These are phyloP conservation scores for Volvox carteri DNA, from an alignment of 163 green algal species.

Conservation along the genomic window DNA sequence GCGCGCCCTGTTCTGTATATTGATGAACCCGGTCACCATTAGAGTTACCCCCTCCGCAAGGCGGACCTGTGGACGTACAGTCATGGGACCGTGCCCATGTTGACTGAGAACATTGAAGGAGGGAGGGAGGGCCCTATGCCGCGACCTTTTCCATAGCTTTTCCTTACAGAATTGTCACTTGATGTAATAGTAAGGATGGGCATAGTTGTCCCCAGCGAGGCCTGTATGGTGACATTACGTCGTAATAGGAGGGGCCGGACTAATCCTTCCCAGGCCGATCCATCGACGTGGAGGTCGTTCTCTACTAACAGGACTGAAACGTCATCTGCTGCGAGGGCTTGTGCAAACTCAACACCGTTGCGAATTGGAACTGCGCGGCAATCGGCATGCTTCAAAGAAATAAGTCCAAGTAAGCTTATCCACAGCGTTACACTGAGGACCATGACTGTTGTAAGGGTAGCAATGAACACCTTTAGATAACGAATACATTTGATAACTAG, in stretches of 20 bases:
- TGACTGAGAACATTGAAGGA: not conserved
- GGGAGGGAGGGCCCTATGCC: not conserved
- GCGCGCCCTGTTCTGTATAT: not conserved
- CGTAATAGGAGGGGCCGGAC: not conserved
- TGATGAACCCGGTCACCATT: not conserved
- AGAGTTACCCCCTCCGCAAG: not conserved
- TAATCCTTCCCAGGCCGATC: not conserved
- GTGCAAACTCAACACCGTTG: not conserved
- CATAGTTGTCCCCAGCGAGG: not conserved
- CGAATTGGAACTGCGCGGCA: not conserved
- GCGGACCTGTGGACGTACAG: not conserved
- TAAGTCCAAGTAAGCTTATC: no score
- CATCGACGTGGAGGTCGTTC: not conserved
- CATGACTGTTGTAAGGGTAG: no score
- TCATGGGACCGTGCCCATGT: not conserved
- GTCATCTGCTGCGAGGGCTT: not conserved
- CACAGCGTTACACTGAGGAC: no score
- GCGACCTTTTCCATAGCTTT: not conserved
- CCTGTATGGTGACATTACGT: conserved; percentile 20
- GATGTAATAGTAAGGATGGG: not conserved
- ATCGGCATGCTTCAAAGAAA: no score
- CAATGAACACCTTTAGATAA: no score
- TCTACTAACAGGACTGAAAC: not conserved
- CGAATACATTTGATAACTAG: no score
- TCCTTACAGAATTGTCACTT: not conserved